These are phyloP conservation scores for Ganoderma meredithae DNA, from an alignment of 1,284 basidiomycete genomes.

Conservation along the genomic window DNA sequence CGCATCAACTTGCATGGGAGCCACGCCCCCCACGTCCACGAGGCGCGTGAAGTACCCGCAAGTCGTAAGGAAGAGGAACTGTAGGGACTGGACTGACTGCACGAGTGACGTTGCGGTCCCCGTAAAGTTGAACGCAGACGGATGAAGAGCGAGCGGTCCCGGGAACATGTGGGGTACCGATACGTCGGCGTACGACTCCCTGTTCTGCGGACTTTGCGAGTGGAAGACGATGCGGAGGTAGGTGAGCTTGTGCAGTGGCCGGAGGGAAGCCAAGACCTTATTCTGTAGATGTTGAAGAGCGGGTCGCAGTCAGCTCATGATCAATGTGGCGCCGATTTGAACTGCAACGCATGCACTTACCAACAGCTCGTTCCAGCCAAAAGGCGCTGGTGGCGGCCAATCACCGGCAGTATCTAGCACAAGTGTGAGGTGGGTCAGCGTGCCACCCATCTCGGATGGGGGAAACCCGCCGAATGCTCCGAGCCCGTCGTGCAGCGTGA, in stretches of 20 bases:
- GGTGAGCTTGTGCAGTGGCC: neutral
- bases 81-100: neutral
- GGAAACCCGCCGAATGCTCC: neutral
- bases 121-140: neutral
- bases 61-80: neutral
- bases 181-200: neutral
- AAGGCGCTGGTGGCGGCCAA: neutral
- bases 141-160: neutral
- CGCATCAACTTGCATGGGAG: neutral
- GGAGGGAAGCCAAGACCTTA: neutral
- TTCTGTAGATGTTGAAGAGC: neutral
- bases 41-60: neutral
- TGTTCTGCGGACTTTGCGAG: neutral
- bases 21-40: neutral
- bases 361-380: neutral
- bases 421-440: neutral
- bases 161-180: neutral
- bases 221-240: constrained; percentile 1
- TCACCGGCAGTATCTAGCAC: neutral
- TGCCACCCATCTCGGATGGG: neutral
- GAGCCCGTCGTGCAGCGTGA: neutral
- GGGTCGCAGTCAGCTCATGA: neutral
- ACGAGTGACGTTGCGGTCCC: neutral
- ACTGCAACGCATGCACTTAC: neutral
- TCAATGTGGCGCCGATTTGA: neutral